Percentiles rank a stretch among this genome's conserved stretches.
Evolutionary conservation across 176 grass and related monocot genomes (phyloP).

Genomic region (Musa acuminata): DNA sequence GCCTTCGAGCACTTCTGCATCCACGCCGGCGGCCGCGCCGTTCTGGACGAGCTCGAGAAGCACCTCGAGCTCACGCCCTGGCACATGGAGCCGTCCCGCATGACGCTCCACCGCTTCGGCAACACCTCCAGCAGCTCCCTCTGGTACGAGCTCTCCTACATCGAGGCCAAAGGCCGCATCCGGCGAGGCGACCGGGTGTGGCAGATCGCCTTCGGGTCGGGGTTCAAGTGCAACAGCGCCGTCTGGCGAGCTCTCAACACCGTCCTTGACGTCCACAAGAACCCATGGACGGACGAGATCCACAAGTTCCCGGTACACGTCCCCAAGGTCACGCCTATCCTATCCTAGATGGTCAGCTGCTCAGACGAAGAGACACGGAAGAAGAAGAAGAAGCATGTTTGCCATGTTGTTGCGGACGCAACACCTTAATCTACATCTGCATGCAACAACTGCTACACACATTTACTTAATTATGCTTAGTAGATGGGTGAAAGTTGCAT

Average conservation of each 20-base stretch:
- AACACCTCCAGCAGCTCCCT: slow-evolving; percentile 95
- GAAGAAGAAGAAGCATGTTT: too few relatives aligned
- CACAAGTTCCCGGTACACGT: slow-evolving; percentile 44
- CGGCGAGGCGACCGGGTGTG: slow-evolving; percentile 85
- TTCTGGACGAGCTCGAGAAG: slow-evolving; percentile 79
- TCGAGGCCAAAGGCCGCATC: slow-evolving; percentile 63
- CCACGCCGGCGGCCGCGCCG: slow-evolving; percentile 73
- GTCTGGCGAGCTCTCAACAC: slow-evolving; percentile 62
- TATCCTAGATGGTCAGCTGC: neutral
- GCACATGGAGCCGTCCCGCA: slow-evolving; percentile 83
- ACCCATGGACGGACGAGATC: slow-evolving; percentile 61
- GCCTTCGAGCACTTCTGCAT: slow-evolving; percentile 99
- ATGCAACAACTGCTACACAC: too few relatives aligned
- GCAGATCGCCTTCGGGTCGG: slow-evolving; percentile 96
- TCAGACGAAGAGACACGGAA: too few relatives aligned
- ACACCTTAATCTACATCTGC: too few relatives aligned
- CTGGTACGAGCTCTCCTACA: slow-evolving; percentile 93
- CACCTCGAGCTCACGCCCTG: slow-evolving; percentile 61
- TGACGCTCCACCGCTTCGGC: slow-evolving; percentile 88
- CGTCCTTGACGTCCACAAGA: slow-evolving; percentile 29
- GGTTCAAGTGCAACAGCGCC: slow-evolving; percentile 99
- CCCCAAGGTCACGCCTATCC: slow-evolving; percentile 49
- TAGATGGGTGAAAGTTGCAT: too few relatives aligned
- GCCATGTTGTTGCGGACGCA: too few relatives aligned
- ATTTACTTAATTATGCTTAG: too few relatives aligned